These are phyloP conservation scores for Pinguiococcus pyrenoidosus DNA, from an alignment of 108 stramenopile genomes.

Conservation along the genomic window DNA sequence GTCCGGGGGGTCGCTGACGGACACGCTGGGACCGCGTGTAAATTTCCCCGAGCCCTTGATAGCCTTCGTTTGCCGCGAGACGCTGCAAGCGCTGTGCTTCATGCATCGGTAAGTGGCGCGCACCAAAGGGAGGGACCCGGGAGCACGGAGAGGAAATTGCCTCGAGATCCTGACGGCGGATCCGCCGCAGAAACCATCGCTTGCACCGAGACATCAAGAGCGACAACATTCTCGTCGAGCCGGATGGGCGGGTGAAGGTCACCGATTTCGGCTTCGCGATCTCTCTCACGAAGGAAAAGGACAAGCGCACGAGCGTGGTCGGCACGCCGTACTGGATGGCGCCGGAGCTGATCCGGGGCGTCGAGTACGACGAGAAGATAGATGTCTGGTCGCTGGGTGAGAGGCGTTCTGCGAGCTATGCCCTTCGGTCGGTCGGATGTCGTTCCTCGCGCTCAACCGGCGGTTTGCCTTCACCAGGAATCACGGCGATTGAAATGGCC, in stretches of 20 bases:
- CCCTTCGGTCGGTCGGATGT: too few relatives aligned
- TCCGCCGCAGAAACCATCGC: too few relatives aligned
- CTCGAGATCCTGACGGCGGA: too few relatives aligned
- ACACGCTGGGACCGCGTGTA: slow-evolving; percentile 34
- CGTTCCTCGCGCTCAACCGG: too few relatives aligned
- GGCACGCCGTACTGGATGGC: slow-evolving; percentile 62
- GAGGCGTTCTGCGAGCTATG: too few relatives aligned
- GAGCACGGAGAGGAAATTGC: too few relatives aligned
- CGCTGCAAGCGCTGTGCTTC: slow-evolving; percentile 38
- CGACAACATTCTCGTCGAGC: slow-evolving; percentile 46
- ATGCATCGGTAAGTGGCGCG: slow-evolving; percentile 45
- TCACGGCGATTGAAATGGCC: slow-evolving; percentile 50
- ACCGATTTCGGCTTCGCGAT: slow-evolving; percentile 58
- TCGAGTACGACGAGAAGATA: slow-evolving; percentile 42
- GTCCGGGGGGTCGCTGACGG: slow-evolving; percentile 38
- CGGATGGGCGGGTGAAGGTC: slow-evolving; percentile 39
- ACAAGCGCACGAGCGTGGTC: slow-evolving; percentile 41
- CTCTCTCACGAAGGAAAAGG: slow-evolving; percentile 34
- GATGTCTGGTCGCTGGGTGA: slow-evolving; percentile 50
- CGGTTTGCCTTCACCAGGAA: too few relatives aligned
- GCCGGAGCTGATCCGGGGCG: slow-evolving; percentile 46
- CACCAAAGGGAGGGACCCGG: too few relatives aligned
- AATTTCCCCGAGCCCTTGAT: slow-evolving; percentile 45
- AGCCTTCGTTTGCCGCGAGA: slow-evolving; percentile 41
- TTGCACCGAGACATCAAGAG: slow-evolving; percentile 54